Percentiles rank a stretch among this genome's conserved stretches.
phyloP scores from a whole-genome alignment of 2,329 filamentous ascomycete genomes.

The Neofusicoccum kwambonambiense region DNA sequence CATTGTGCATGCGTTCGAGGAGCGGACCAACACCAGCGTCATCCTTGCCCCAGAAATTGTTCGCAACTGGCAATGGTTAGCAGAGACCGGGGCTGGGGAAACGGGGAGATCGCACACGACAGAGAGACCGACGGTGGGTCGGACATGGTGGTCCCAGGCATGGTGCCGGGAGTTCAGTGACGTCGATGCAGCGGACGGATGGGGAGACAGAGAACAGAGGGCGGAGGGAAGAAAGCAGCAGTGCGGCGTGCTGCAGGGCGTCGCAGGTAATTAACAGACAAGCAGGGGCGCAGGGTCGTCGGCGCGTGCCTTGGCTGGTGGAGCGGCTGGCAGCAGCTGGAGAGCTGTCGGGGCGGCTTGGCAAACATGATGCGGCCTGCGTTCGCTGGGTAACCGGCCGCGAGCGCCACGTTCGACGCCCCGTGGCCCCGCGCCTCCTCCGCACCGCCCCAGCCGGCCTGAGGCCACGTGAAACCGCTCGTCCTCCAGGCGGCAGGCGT shows the following conservation, averaged over 20 bases:
- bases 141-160: slow-evolving; percentile 59
- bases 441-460: not conserved
- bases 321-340: slow-evolving; percentile 7
- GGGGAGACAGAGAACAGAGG: not conserved
- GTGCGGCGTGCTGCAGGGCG: slow-evolving; percentile 1
- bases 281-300: slow-evolving; percentile 5
- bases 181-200: not conserved
- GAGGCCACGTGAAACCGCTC: not conserved
- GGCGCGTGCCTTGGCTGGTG: slow-evolving; percentile 11
- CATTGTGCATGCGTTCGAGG: slow-evolving; percentile 89
- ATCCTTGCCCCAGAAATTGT: slow-evolving; percentile 99
- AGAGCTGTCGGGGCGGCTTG: not conserved
- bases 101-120: slow-evolving; percentile 56
- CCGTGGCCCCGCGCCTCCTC: not conserved
- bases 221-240: not conserved
- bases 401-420: not conserved
- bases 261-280: slow-evolving; percentile 12
- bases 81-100: not conserved
- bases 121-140: slow-evolving; percentile 65
- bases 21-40: slow-evolving; percentile 92
- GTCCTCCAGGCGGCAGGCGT: not conserved
- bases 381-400: slow-evolving; percentile 16
- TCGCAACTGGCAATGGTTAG: slow-evolving; percentile 68
- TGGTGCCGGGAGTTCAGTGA: slow-evolving; percentile 35
- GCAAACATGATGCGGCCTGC: slow-evolving; percentile 14